A percentile compares a stretch with the other conserved stretches of the same genome.
These are phyloP conservation scores for Kwoniella mangroviensis DNA, from an alignment of 768 basidiomycete genomes.

Conservation along the genomic window DNA sequence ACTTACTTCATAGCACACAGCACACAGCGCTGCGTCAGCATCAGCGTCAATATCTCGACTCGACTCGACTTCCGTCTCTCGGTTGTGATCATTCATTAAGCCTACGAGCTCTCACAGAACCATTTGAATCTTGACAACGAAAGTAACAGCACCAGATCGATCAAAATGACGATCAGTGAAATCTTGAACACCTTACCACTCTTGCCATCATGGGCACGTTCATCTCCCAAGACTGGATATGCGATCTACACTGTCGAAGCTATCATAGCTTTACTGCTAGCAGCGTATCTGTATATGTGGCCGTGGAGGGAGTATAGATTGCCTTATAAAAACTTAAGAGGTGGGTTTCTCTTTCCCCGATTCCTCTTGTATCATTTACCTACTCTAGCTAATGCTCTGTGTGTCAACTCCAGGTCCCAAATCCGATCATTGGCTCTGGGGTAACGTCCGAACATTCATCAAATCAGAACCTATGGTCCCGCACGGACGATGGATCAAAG, in stretches of 20 bases:
- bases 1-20: too few relatives aligned
- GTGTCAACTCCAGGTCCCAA: slow-evolving; percentile 28
- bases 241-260: slow-evolving; percentile 16
- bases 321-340: slow-evolving; percentile 32
- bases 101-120: not conserved
- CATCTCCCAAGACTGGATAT: slow-evolving; percentile 6
- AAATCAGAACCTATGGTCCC: slow-evolving; percentile 35
- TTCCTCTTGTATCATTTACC: not conserved
- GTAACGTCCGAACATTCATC: slow-evolving; percentile 33
- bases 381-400: not conserved
- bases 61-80: not conserved
- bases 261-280: not conserved
- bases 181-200: slow-evolving; percentile 4
- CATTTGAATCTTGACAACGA: not conserved
- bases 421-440: slow-evolving; percentile 33
- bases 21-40: too few relatives aligned
- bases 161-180: slow-evolving; percentile 9
- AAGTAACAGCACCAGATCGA: not conserved
- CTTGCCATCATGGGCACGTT: slow-evolving; percentile 3
- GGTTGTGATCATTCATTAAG: not conserved
- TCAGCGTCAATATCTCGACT: not conserved
- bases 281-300: slow-evolving; percentile 26
- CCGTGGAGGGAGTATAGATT: slow-evolving; percentile 26
- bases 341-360: slow-evolving; percentile 21
- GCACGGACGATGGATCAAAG: slow-evolving; percentile 41